Base-by-base conservation (phyloP, 371 early-diverging fungal genomes). In the Cokeromyces recurvatus region DNA sequence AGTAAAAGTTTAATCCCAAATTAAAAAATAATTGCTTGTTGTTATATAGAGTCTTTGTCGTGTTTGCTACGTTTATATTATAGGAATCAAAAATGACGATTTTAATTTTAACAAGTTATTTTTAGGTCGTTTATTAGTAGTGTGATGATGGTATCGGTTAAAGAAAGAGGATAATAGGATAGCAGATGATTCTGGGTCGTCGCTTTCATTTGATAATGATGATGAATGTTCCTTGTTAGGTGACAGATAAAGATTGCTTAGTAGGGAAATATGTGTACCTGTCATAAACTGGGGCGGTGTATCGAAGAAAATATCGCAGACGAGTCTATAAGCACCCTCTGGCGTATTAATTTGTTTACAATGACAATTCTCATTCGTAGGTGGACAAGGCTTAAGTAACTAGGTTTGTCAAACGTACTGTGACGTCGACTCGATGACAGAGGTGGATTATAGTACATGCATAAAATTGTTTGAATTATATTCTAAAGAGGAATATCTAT, bases 1-100 rank as follows among this genome's bases (percentile, higher is more conserved):
- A 88, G 5, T 77, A 51, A 55, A 93, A 78, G 14, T 81, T 65
- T 39, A 72, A 53, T 7, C 90, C 90, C 4, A 80, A 70, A 53
- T 91, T 93, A 17, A 38, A 55, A 20, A 46, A 46, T 17, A 46
- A 17, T 27, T 27, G 7, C 19, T 12, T 25, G 11, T 22, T 17
- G 45, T 21, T 44, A 27, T 11, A 7, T 5, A 27, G 7, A 11
- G 29, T 27, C 29, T 38, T 61, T 19, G 89, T 53, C 37, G 83
- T 75, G 42, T 73, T 74, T 6, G 85, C 76, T 27, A 88, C 57
- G 38, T 32, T 15, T 35, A 20, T 2, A 35, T 8, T n/a, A 45
- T 9, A 8, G 14, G 21, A 22, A 64, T 86, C 67, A 1, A 85
- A 77, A 2, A 82, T 68, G 12, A 91, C 79, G 78, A 77, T 38